Evolutionary conservation across 176 grass and related monocot genomes (phyloP), one percentile per base, ranked within the genome.

Genomic region (Luzula sylvatica): DNA sequence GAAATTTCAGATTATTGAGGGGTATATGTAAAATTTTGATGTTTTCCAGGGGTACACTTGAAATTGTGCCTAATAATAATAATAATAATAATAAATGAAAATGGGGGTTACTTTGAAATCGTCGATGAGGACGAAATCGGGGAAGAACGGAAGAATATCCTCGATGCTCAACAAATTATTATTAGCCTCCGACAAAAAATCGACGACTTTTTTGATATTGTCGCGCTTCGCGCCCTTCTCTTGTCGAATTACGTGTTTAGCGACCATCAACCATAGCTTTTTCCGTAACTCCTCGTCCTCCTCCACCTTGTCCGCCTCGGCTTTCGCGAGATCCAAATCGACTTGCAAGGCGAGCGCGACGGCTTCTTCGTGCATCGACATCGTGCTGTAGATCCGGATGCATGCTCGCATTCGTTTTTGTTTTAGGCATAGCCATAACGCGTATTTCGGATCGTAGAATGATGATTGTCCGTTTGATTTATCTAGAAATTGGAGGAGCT

Each of bases 281-380:
- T 96, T 96, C 32, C 84, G 85, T 49, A 89, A 70, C 24, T 96
- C 90, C 82, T 85, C 90, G 67, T 96, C 84, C 8, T 96, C 90
- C 85, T 96, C 90, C 64, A 96, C 90, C 71, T 86, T 96, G 55
- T 96, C 90, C 12, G 90, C 90, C 73, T 96, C 90, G 52, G 90
- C 84, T 75, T 89, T 96, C n/a, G 90, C 81, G 80, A 89, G 80
- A 58, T 89, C 84, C 50, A 83, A 74, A 55, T 96, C 90, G 50
- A 96, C 77, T 75, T 83, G 38, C n/a, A 96, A 81, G 74, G 90
- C 84, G 70, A 96, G 84, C 42, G 90, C 84, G 26, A 96, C 90
- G 55, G 90, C 90, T 75, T 96, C 90, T 72, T 89, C 90, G 18
- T 96, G 90, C 90, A 96, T 96, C 63, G 81, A 86, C 90, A 96